Conservation (phyloP, 2,329 filamentous ascomycete species). For the Cladosporium colombiae region DNA sequence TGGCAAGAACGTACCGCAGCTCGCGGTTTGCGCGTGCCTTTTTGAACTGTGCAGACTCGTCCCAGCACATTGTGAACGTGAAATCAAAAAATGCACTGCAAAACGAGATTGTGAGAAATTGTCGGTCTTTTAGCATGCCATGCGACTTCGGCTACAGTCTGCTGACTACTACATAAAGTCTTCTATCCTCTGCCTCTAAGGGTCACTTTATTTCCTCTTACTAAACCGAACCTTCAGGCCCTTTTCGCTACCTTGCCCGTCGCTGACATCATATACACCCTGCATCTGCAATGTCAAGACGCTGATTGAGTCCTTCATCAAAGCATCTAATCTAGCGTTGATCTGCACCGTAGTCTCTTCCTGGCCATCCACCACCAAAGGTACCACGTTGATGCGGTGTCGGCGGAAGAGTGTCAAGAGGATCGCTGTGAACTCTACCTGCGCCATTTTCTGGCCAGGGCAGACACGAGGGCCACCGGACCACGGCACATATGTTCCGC, state of each 20-base stretch:
- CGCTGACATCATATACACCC: slow-evolving; percentile 28
- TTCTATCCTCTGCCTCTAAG: not conserved
- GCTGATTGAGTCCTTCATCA: slow-evolving; percentile 28
- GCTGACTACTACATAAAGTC: slow-evolving; percentile 1
- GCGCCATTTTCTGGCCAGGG: slow-evolving; percentile 56
- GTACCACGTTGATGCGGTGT: slow-evolving; percentile 28
- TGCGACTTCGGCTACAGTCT: not conserved
- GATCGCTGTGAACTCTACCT: slow-evolving; percentile 56
- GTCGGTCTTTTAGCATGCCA: not conserved
- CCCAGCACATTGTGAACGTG: not conserved
- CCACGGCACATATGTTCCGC: slow-evolving; percentile 52
- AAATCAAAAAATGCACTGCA: not conserved
- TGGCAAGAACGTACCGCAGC: not conserved
- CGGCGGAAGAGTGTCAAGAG: slow-evolving; percentile 42
- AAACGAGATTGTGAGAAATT: not conserved
- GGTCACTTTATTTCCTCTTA: slow-evolving; percentile 13
- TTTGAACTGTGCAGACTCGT: not conserved
- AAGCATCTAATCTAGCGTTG: slow-evolving; percentile 27
- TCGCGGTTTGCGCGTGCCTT: not conserved
- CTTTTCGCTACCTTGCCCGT: not conserved
- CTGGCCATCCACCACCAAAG: slow-evolving; percentile 19
- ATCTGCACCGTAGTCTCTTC: slow-evolving; percentile 23
- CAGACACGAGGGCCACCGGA: slow-evolving; percentile 52
- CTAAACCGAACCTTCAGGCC: slow-evolving; percentile 13
- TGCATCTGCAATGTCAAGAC: slow-evolving; percentile 35